These are phyloP conservation scores for Barnettozyma botsteinii DNA, from an alignment of 805 yeast genomes.

Conservation along the genomic window DNA sequence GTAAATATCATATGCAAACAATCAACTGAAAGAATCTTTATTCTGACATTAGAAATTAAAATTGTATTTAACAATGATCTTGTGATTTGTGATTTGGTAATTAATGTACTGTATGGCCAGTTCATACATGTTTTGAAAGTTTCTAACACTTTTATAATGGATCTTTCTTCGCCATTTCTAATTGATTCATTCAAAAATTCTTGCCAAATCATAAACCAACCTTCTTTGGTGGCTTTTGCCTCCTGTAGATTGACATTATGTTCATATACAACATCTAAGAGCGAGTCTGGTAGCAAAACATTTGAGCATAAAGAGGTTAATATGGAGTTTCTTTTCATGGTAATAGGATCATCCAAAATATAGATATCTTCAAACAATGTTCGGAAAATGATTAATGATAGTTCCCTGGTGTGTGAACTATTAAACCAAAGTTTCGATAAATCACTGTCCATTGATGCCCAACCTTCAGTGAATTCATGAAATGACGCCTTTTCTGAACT, in stretches of 20 bases:
- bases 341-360: slow-evolving; percentile 85
- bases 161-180: slow-evolving; percentile 35
- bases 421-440: slow-evolving; percentile 70
- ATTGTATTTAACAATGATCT: slow-evolving; percentile 56
- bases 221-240: slow-evolving; percentile 67
- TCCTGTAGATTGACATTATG: slow-evolving; percentile 54
- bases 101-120: slow-evolving; percentile 80
- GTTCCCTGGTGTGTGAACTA: slow-evolving; percentile 60
- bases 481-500: slow-evolving; percentile 33
- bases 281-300: slow-evolving; percentile 65
- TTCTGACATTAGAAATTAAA: slow-evolving; percentile 51
- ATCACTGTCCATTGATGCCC: slow-evolving; percentile 84
- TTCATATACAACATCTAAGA: slow-evolving; percentile 59
- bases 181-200: slow-evolving; percentile 41
- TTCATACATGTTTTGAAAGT: slow-evolving; percentile 85
- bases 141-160: slow-evolving; percentile 65
- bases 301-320: slow-evolving; percentile 81
- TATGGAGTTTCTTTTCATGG: slow-evolving; percentile 69
- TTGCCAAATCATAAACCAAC: slow-evolving; percentile 87
- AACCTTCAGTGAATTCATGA: slow-evolving; percentile 56
- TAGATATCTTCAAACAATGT: slow-evolving; percentile 92
- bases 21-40: slow-evolving; percentile 82
- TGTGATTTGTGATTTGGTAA: slow-evolving; percentile 61
- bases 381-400: slow-evolving; percentile 71
- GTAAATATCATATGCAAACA: slow-evolving; percentile 87